A percentile compares a stretch with the other conserved stretches of the same genome.
Evolutionary conservation across 176 grass and related monocot species (phyloP).

Genomic region (Zea luxurians): DNA sequence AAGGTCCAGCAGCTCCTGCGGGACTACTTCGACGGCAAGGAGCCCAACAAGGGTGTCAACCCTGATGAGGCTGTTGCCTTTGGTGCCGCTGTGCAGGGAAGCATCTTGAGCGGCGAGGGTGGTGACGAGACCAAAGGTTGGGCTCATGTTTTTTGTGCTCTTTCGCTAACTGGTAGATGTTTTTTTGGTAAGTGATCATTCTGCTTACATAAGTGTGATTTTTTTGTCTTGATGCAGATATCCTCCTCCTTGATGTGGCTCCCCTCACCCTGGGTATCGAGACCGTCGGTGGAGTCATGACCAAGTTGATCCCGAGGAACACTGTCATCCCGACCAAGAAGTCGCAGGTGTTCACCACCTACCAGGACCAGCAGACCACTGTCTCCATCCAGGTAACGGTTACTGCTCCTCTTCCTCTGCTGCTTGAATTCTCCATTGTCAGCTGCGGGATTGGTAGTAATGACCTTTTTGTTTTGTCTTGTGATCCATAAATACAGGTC

Average conservation of each 20-base stretch:
- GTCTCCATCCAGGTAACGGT: slow-evolving; percentile 66
- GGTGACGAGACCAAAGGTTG: slow-evolving; percentile 67
- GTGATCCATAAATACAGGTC: slow-evolving; percentile 20
- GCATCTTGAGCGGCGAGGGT: slow-evolving; percentile 73
- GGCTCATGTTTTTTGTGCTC: neutral
- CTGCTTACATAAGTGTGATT: slow-evolving; percentile 9
- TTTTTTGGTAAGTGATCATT: neutral
- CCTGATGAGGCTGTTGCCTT: slow-evolving; percentile 73
- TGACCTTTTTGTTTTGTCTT: neutral
- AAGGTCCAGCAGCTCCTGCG: slow-evolving; percentile 73
- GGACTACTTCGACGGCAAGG: slow-evolving; percentile 75
- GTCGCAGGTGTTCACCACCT: slow-evolving; percentile 75
- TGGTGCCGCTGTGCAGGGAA: slow-evolving; percentile 69
- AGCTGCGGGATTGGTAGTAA: neutral
- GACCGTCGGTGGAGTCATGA: slow-evolving; percentile 74
- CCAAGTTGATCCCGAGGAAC: slow-evolving; percentile 74
- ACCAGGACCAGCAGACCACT: slow-evolving; percentile 72
- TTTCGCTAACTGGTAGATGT: neutral
- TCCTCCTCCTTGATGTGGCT: slow-evolving; percentile 72
- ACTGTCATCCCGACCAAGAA: slow-evolving; percentile 72
- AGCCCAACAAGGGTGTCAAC: slow-evolving; percentile 68
- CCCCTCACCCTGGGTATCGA: slow-evolving; percentile 63
- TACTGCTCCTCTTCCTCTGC: neutral
- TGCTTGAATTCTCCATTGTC: neutral
- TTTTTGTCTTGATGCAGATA: slow-evolving; percentile 44